Conservation (phyloP, 2,329 filamentous ascomycete species). For the Monosporascus ibericus region DNA sequence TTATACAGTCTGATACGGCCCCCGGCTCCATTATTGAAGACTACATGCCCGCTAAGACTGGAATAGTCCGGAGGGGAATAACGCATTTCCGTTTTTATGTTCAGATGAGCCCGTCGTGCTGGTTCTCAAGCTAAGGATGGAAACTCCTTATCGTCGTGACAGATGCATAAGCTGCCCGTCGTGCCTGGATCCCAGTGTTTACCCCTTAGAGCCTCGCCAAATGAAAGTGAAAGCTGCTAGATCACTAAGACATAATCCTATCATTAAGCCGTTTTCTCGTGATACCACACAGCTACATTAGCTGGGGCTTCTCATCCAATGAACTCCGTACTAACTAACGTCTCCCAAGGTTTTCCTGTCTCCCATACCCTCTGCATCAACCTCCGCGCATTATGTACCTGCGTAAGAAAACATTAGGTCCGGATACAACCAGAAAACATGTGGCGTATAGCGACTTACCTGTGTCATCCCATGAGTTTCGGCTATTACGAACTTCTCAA, state of each 20-base stretch:
- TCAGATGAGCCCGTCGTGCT: background rate
- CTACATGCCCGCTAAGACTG: too few species aligned
- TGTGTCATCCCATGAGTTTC: constrained; percentile 74
- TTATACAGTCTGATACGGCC: too few species aligned
- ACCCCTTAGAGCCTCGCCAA: background rate
- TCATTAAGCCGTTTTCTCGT: background rate
- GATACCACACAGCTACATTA: background rate
- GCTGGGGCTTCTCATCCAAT: constrained; percentile 44
- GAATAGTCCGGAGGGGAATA: too few species aligned
- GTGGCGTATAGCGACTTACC: constrained; percentile 34
- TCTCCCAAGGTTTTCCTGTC: constrained; percentile 63
- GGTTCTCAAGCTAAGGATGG: background rate
- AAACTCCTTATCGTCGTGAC: background rate
- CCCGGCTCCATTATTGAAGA: too few species aligned
- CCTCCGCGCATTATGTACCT: constrained; percentile 53
- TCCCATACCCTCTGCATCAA: constrained; percentile 67
- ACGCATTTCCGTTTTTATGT: background rate
- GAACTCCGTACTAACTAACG: constrained; percentile 60
- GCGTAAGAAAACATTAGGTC: constrained; percentile 9
- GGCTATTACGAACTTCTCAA: constrained; percentile 59
- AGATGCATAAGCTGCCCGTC: background rate
- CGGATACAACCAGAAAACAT: background rate
- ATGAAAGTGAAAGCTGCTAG: background rate
- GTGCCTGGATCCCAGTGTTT: background rate
- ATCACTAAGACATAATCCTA: background rate